These are phyloP conservation scores for Mycena galopus DNA, from an alignment of 768 basidiomycete genomes.

Conservation along the genomic window DNA sequence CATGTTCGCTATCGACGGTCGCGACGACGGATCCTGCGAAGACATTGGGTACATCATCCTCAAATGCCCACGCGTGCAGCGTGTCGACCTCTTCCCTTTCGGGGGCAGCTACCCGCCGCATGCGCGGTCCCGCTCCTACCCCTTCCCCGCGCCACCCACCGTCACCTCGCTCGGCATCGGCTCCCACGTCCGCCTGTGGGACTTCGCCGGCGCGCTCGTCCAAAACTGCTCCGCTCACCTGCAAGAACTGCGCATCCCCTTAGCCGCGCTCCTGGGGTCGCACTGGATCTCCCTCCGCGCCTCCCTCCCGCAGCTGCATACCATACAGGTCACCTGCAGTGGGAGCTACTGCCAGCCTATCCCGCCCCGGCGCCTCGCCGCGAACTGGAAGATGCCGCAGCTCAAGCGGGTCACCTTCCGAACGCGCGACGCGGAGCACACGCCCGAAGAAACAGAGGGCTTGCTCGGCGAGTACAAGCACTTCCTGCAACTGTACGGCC, in stretches of 20 bases:
- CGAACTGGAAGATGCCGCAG: background rate
- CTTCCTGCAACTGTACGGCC: background rate
- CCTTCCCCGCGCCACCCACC: background rate
- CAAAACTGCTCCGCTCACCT: background rate
- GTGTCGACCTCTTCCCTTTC: background rate
- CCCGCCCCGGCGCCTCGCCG: background rate
- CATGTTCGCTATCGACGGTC: background rate
- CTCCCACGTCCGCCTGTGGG: background rate
- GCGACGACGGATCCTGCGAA: background rate
- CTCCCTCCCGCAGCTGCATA: constrained; percentile 7
- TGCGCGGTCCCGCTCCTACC: too few species aligned
- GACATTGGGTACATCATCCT: background rate
- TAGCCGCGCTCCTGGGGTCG: background rate
- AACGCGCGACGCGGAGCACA: background rate
- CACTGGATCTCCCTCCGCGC: background rate
- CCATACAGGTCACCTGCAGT: background rate
- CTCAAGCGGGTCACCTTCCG: constrained; percentile 3
- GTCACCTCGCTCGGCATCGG: background rate
- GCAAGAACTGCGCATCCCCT: background rate
- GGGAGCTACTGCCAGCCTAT: background rate
- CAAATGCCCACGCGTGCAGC: background rate
- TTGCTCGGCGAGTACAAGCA: background rate
- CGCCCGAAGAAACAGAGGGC: background rate
- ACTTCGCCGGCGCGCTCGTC: background rate
- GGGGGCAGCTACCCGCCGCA: background rate